Evolutionary conservation across 768 basidiomycete genomes (phyloP), one percentile per base, ranked within the genome.

Genomic region (Kwoniella botswanensis): DNA sequence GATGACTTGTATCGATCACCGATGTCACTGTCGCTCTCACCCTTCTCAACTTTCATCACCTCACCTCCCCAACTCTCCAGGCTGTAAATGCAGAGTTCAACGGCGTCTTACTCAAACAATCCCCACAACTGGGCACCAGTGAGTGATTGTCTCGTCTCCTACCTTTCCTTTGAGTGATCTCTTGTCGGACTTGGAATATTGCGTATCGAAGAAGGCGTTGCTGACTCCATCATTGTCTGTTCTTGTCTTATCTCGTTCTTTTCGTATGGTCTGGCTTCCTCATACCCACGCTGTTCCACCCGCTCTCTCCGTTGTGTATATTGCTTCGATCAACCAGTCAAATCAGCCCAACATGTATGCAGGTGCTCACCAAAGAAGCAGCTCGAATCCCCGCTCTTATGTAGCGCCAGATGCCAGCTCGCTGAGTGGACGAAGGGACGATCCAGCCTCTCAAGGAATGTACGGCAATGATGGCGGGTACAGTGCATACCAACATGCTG

Each of bases 341-440:
- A 43, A 65, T 60, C n/a, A 52, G n/a, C 41, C 71, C n/a, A 71
- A 63, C 53, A 71, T 71, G 71, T 71, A 71, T 46, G 46, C 70
- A 3, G 55, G 65, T 53, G 35, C 26, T 54, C 71, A 71, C 21
- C 71, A 71, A 63, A 46, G 71, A 24, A 67, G 29, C 18, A n/a
- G 61, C 53, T 71, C 71, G 7, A 71, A 71, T 52, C 71, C 71
- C 10, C 71, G 71, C 13, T 52, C 71, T 10, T 71, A 67, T 54
- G 54, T 50, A 24, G 53, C 56, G 15, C 54, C 61, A 21, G 62
- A 64, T 22, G n/a, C 57, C 18, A 29, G 24, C n/a, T 21, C 62
- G 12, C 43, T 63, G 35, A 53, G 65, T 41, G 66, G 61, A 21
- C 53, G 65, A 52, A 43, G 71, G 41, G 65, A 67, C 54, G 71